Evolutionary conservation across 2,329 filamentous ascomycete species (phyloP).

Genomic region (Fusarium coicis): DNA sequence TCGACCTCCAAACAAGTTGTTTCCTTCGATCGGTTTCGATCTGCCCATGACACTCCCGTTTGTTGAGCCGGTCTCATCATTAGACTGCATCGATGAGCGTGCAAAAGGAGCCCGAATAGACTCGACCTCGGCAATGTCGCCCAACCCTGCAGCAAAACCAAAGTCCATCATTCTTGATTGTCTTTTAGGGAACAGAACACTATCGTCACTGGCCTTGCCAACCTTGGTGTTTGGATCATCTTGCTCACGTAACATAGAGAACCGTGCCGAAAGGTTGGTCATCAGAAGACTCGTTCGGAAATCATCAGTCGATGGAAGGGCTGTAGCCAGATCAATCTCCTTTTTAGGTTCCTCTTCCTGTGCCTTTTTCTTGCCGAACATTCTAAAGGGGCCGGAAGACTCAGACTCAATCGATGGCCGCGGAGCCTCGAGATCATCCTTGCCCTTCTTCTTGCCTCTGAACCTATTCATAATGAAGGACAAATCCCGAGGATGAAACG

Average conservation of each 20-base stretch:
- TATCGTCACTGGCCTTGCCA: conserved; percentile 95
- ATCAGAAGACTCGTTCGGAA: conserved; percentile 96
- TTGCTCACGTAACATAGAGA: conserved; percentile 96
- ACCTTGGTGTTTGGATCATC: conserved; percentile 90
- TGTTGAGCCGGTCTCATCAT: conserved; percentile 76
- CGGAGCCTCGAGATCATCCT: conserved; percentile 61
- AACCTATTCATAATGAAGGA: conserved; percentile 76
- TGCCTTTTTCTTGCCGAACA: conserved; percentile 67
- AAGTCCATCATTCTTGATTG: conserved; percentile 82
- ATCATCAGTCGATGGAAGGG: conserved; percentile 84
- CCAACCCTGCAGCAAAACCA: conserved; percentile 67
- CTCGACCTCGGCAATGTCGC: conserved; percentile 91
- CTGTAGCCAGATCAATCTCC: conserved; percentile 77
- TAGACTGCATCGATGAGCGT: conserved; percentile 73
- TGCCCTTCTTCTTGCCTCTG: conserved; percentile 76
- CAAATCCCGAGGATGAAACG: background rate
- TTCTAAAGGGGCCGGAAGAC: conserved; percentile 61
- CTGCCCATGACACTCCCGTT: conserved; percentile 83
- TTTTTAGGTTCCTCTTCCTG: conserved; percentile 68
- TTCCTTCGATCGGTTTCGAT: conserved; percentile 85
- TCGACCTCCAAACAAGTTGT: conserved; percentile 91
- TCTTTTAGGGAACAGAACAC: conserved; percentile 84
- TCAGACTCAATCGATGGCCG: conserved; percentile 67
- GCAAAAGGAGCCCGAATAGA: conserved; percentile 75
- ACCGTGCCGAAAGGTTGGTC: conserved; percentile 92